Evolutionary conservation across 192 early-diverging fungal species (phyloP).

Genomic region (Martensiomyces pterosporus): DNA sequence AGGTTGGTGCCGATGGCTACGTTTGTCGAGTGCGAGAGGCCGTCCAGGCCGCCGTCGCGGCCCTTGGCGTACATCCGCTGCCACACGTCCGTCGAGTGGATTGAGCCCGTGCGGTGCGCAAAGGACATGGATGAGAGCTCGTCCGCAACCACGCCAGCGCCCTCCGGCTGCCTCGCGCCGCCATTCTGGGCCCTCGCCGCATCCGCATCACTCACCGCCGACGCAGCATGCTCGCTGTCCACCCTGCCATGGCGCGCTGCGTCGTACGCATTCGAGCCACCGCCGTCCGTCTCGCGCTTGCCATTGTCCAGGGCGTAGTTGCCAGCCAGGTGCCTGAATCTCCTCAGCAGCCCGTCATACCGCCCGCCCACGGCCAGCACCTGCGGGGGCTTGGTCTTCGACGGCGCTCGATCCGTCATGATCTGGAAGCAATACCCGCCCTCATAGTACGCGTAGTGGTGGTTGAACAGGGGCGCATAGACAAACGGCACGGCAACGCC

Average conservation of each 20-base stretch:
- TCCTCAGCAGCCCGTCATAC: slow-evolving; percentile 59
- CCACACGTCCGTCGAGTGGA: slow-evolving; percentile 40
- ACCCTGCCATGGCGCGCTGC: no score
- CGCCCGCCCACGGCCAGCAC: slow-evolving; percentile 68
- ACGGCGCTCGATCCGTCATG: slow-evolving; percentile 32
- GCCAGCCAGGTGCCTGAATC: slow-evolving; percentile 52
- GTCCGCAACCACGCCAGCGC: neutral
- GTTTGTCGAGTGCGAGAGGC: neutral
- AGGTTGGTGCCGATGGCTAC: slow-evolving; percentile 34
- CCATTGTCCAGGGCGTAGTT: slow-evolving; percentile 4
- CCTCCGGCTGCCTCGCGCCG: neutral
- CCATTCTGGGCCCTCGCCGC: neutral
- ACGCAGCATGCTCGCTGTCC: slow-evolving; percentile 5
- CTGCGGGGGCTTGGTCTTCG: slow-evolving; percentile 45
- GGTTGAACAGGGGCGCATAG: slow-evolving; percentile 58
- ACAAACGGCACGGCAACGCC: slow-evolving; percentile 44
- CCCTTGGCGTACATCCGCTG: slow-evolving; percentile 30
- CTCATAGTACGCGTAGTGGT: slow-evolving; percentile 57
- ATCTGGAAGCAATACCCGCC: slow-evolving; percentile 64
- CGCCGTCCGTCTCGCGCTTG: no score
- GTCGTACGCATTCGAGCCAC: no score
- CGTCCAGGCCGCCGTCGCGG: neutral
- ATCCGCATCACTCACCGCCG: neutral
- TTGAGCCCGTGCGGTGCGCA: slow-evolving; percentile 26
- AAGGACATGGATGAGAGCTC: slow-evolving; percentile 19